Evolutionary conservation across 352 stramenopile genomes (phyloP), one percentile per base, ranked within the genome.

Genomic region (Thalassiosira hispida): DNA sequence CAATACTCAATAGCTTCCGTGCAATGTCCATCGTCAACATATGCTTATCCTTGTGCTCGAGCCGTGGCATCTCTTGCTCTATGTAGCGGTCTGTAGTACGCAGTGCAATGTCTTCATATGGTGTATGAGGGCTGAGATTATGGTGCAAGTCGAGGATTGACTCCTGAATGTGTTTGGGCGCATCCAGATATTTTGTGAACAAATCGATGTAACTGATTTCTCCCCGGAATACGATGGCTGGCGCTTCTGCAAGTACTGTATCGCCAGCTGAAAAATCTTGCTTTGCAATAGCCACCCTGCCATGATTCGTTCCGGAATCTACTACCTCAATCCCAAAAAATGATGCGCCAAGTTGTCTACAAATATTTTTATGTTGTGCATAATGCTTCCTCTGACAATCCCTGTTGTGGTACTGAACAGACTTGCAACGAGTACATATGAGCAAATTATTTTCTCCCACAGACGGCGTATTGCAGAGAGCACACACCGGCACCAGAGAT

Each of bases 41-140:
- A 56, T 31, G 18, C 20, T 56, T 56, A 56, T 56, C 20, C 47
- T 29, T 56, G 16, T 56, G 47, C 47, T 56, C 18, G 16, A 56
- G 16, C 8, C 47, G 47, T 8, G 5, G 47, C 25, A 56, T 3
- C n/a, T 51, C 42, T n/a, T 51, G 18, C 18, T 22, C 18, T 51
- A 51, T 51, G 18, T n/a, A n/a, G 18, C 18, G 47, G 7, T 56
- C 47, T 49, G 5, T 14, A 4, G 40, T n/a, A 16, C 40, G 40
- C 16, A 14, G 16, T 49, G 40, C 3, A 20, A 20, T 4, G 6
- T 20, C 40, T 38, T 38, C 31, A 38, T 9, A 9, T 38, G 31
- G 31, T 18, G 23, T 12, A 4, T 25, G 47, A 56, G 18, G 16
- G 20, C 7, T 4, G 14, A 25, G n/a, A 12, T 3, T 12, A 31